Base-by-base conservation (phyloP, 2,329 filamentous ascomycete species). In the Myriosclerotinia scirpicola region DNA sequence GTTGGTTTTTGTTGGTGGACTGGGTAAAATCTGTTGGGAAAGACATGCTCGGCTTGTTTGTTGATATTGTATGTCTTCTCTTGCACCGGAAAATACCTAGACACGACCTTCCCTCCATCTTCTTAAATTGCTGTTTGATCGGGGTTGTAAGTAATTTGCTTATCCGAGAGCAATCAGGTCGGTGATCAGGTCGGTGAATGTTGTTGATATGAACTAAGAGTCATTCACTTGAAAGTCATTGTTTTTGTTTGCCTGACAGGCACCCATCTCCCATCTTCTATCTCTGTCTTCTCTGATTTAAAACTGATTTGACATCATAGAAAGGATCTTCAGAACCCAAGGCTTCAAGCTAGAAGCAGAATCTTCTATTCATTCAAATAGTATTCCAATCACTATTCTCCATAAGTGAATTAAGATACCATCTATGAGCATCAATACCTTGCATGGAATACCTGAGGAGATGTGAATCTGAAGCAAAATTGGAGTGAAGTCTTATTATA, bases 11-110 rank as follows among this genome's bases (percentile, higher is more conserved):
- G 44, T 46, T 4, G 20, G 44, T 2, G n/a, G 44, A 61, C 9
- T 48, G 44, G 5, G 44, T 38, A 14, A 56, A 56, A n/a, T 42
- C 58, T 5, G 58, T 20, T 50, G 58, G 44, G 44, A 50, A 61
- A 26, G 44, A 61, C 58, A 61, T 61, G 9, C 20, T 61, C 3
- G 30, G 30, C 3, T 50, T 50, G 15, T 14, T 52, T 8, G 58
- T 20, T 1, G 22, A 44, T 58, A 22, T 58, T 44, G 38, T 20
- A 15, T 50, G 46, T 40, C 11, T 2, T 38, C 20, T 58, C 11
- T 61, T 50, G 5, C 20, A 20, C 4, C 34, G 44, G 8, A 61
- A 61, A 22, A 38, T 20, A 15, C 44, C 34, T 46, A 38, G 34
- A n/a, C 30, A 26, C 26, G 58, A 61, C 26, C 11, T 48, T 11